phyloP scores from a whole-genome alignment of 352 stramenopile species.

The Globisporangium spinosum region DNA sequence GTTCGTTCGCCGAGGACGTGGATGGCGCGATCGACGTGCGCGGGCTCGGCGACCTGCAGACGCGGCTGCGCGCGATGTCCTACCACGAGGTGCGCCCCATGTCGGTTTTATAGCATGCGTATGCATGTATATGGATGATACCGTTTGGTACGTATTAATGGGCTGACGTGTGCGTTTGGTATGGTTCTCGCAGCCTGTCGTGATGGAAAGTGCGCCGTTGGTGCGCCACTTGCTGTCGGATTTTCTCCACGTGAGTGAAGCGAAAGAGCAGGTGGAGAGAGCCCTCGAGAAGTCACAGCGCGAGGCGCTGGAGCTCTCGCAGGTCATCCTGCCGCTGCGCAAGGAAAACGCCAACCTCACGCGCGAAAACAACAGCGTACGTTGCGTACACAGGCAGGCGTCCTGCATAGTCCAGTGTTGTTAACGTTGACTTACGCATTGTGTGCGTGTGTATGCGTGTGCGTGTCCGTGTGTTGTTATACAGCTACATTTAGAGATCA shows the following conservation, averaged over 20 bases:
- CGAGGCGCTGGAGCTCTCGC: constrained; percentile 59
- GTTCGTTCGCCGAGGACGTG: constrained; percentile 36
- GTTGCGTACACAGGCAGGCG: not conserved
- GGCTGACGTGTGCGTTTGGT: not conserved
- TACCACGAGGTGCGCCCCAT: constrained; percentile 42
- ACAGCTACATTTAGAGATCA: constrained; percentile 74
- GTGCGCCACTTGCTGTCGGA: constrained; percentile 58
- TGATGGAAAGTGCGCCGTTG: constrained; percentile 53
- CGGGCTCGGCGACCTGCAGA: constrained; percentile 54
- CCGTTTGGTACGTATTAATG: not conserved
- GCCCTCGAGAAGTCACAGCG: constrained; percentile 52
- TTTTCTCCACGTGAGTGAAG: constrained; percentile 31
- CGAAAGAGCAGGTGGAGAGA: constrained; percentile 31
- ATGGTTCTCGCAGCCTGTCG: constrained; percentile 35
- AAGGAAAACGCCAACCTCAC: constrained; percentile 75
- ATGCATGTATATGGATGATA: not conserved
- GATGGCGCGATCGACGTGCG: constrained; percentile 37
- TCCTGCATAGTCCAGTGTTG: not conserved
- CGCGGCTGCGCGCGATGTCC: constrained; percentile 46
- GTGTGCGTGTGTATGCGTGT: no score
- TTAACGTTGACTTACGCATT: not conserved
- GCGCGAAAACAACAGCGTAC: constrained; percentile 76
- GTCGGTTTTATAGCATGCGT: not conserved
- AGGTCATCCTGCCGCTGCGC: constrained; percentile 65
- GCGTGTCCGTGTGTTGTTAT: not conserved